Evolutionary conservation across 1,139 yeast genomes (phyloP), one percentile per base, ranked within the genome.

Genomic region (Fermentozyma sake): DNA sequence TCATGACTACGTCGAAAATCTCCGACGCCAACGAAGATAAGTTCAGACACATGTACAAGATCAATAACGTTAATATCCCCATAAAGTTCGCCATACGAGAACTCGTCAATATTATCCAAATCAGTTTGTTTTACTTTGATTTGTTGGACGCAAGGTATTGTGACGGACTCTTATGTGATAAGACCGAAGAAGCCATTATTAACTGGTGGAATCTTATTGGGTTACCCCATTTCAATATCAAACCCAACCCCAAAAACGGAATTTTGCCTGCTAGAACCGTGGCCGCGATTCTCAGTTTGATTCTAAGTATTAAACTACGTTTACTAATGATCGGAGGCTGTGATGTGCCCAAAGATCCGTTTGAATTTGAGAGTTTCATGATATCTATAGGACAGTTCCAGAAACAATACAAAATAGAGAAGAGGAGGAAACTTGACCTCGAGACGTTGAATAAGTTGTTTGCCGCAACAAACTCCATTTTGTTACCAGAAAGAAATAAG

Each of bases 201-300:
- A 66, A 68, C 30, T 91, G 97, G 97, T 89, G 97, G 96, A 68
- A 67, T 24, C 53, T 75, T 24, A 73, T 82, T 39, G 95, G 95
- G 0, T 60, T 72, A 17, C 69, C 73, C 7, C 80, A 79, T 43
- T 78, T 67, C 52, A 72, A 50, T 56, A 62, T 48, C 27, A 68
- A 54, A 49, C 79, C 58, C 44, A 55, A 55, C 31, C 41, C 50
- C 8, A 64, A 58, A 33, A 72, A 72, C 38, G 79, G 83, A 2
- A 54, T 69, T 0, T 50, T 82, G 32, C 78, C 84, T 0, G 71
- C 89, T 0, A 64, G 75, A n/a, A 70, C 86, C 0, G 84, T 80
- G 0, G 70, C 83, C 0, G 73, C 71, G 2, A 45, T 63, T 32
- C 22, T 42, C 27, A 35, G 44, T 39, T 28, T 43, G 38, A 29